Percentiles rank a stretch among this genome's conserved stretches.
phyloP scores from a whole-genome alignment of 257 asterid genomes.

The Paraleonurus japonicus region DNA sequence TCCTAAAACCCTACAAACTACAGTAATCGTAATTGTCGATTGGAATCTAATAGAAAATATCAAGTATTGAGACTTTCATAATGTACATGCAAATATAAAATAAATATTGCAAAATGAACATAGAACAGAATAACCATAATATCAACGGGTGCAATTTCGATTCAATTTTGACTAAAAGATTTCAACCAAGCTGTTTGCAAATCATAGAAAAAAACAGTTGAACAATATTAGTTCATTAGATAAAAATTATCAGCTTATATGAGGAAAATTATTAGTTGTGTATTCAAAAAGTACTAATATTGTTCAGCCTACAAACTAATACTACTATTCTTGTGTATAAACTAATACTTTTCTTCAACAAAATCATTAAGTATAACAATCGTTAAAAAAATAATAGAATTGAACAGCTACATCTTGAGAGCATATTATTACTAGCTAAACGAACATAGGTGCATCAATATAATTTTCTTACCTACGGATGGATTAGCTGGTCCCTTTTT shows the following conservation, averaged over 20 bases:
- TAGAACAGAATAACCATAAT: background rate
- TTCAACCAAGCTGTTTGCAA: too few relatives aligned
- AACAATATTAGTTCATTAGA: too few relatives aligned
- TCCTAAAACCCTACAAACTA: conserved; percentile 6
- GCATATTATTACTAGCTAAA: conserved; percentile 13
- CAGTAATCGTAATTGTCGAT: background rate
- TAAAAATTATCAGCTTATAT: too few relatives aligned
- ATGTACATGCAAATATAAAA: background rate
- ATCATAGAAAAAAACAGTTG: too few relatives aligned
- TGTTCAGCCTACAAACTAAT: too few relatives aligned
- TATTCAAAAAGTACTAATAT: too few relatives aligned
- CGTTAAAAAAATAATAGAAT: background rate
- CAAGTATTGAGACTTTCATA: background rate
- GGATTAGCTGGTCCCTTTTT: conserved; percentile 35
- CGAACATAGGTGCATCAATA: background rate
- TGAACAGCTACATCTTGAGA: conserved; percentile 3
- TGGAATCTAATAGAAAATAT: background rate
- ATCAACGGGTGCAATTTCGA: too few relatives aligned
- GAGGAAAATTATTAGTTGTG: too few relatives aligned
- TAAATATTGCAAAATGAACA: background rate
- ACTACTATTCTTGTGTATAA: too few relatives aligned
- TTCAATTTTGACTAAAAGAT: too few relatives aligned
- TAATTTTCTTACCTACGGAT: conserved; percentile 46
- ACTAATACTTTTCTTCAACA: too few relatives aligned
- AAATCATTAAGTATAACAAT: background rate